A percentile compares a stretch with the other conserved stretches of the same genome.
Evolutionary conservation across 73 alveolate genomes (phyloP).

Genomic region (Paramecium bursaria): DNA sequence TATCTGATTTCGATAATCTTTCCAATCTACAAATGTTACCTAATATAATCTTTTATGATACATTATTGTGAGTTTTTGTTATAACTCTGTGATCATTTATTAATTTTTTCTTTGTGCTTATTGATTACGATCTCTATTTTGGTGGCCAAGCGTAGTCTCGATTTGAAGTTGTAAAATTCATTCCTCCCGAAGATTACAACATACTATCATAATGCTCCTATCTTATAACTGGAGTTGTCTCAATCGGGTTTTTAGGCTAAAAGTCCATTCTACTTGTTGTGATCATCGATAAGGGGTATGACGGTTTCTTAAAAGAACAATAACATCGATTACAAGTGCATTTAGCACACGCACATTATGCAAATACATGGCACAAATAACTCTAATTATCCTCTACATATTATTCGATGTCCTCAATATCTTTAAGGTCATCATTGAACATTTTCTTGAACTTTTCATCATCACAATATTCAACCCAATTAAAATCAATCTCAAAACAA

Average conservation of each 20-base stretch:
- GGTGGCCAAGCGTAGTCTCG: slow-evolving; percentile 44
- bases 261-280: slow-evolving; percentile 28
- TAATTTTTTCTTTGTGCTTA: no score
- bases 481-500: slow-evolving; percentile 47
- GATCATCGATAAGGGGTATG: slow-evolving; percentile 14
- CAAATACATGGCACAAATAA: slow-evolving; percentile 23
- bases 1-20: slow-evolving; percentile 16
- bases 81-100: no score
- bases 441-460: slow-evolving; percentile 15
- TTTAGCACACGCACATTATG: slow-evolving; percentile 62
- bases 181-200: background rate
- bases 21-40: slow-evolving; percentile 52
- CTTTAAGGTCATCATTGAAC: slow-evolving; percentile 37
- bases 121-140: no score
- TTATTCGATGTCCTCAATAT: slow-evolving; percentile 15
- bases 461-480: slow-evolving; percentile 58
- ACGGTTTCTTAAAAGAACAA: background rate
- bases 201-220: slow-evolving; percentile 44
- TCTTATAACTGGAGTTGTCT: slow-evolving; percentile 11
- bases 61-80: slow-evolving; percentile 35
- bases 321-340: slow-evolving; percentile 48
- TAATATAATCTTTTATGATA: background rate
- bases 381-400: slow-evolving; percentile 42
- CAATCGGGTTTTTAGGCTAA: background rate
- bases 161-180: slow-evolving; percentile 8